phyloP scores from a whole-genome alignment of 345 rosid genomes.

The Lepidium sativum region DNA sequence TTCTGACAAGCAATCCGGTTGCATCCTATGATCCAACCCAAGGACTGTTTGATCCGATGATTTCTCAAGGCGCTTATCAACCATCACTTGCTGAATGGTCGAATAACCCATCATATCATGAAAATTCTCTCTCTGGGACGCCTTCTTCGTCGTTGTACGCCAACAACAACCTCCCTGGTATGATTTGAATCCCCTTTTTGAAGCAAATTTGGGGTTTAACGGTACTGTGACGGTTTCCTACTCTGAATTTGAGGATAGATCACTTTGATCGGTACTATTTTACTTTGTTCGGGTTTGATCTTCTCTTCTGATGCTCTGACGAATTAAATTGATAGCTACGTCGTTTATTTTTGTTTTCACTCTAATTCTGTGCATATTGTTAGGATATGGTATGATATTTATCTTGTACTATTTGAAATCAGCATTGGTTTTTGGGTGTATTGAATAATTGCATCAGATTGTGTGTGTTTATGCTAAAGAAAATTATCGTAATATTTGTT shows the following conservation, averaged over 20 bases:
- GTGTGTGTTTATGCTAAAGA: not conserved
- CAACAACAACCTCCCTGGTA: constrained; percentile 12
- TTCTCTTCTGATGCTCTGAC: not conserved
- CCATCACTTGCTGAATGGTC: constrained; percentile 18
- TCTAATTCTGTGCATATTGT: not conserved
- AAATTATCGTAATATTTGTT: not conserved
- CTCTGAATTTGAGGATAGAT: not conserved
- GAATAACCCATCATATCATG: not conserved
- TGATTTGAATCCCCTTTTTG: not conserved
- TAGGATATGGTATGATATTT: not conserved
- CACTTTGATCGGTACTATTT: not conserved
- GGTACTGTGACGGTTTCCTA: not conserved
- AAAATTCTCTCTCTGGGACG: not conserved
- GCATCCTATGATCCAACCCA: constrained; percentile 15
- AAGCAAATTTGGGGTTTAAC: not conserved
- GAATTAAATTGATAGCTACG: not conserved
- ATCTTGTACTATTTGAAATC: not conserved
- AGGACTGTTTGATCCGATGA: constrained; percentile 17
- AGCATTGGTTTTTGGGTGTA: not conserved
- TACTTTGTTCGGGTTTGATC: not conserved
- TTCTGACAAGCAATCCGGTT: not conserved
- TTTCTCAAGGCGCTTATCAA: not conserved
- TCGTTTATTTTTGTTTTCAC: not conserved
- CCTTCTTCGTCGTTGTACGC: constrained; percentile 14
- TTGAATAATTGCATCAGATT: not conserved